Conservation (phyloP, 768 basidiomycete species). For the Russula sp. region DNA sequence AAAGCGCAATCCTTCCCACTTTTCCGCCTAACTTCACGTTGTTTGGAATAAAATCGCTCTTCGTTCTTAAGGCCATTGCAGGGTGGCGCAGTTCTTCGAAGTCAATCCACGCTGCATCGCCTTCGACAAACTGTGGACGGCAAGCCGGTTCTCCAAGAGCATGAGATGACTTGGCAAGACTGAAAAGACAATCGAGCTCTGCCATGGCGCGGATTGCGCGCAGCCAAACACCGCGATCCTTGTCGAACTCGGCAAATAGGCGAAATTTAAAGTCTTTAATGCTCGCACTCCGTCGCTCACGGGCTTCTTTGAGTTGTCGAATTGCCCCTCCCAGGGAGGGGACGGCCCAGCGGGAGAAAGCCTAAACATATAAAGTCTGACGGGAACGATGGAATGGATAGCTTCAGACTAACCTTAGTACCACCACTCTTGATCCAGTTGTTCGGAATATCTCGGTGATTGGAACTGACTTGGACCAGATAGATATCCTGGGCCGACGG, state of each 20-base stretch:
- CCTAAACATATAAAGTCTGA: constrained; percentile 37
- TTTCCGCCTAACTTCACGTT: constrained; percentile 80
- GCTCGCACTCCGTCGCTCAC: constrained; percentile 75
- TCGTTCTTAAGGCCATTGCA: constrained; percentile 62
- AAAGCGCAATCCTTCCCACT: constrained; percentile 66
- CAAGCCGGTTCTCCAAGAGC: constrained; percentile 93
- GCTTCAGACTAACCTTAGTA: constrained; percentile 58
- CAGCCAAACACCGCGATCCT: constrained; percentile 75
- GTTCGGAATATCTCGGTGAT: constrained; percentile 61
- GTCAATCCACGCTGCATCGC: constrained; percentile 72
- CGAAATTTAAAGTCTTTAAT: constrained; percentile 81
- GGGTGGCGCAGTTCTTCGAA: constrained; percentile 91
- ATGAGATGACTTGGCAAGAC: constrained; percentile 81
- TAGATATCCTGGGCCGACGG: constrained; percentile 69
- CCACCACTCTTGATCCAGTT: constrained; percentile 77
- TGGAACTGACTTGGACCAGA: constrained; percentile 65
- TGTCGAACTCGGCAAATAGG: constrained; percentile 75
- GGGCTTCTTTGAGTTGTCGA: constrained; percentile 84
- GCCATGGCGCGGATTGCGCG: constrained; percentile 80
- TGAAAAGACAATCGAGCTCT: constrained; percentile 94
- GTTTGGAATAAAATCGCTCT: constrained; percentile 85
- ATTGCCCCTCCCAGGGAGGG: constrained; percentile 66
- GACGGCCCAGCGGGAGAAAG: constrained; percentile 69
- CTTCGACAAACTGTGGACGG: constrained; percentile 81
- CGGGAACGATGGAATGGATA: not conserved